Percentiles rank a stretch among this genome's conserved stretches.
phyloP scores from a whole-genome alignment of 2,329 filamentous ascomycete genomes.

The Coleophoma crateriformis region DNA sequence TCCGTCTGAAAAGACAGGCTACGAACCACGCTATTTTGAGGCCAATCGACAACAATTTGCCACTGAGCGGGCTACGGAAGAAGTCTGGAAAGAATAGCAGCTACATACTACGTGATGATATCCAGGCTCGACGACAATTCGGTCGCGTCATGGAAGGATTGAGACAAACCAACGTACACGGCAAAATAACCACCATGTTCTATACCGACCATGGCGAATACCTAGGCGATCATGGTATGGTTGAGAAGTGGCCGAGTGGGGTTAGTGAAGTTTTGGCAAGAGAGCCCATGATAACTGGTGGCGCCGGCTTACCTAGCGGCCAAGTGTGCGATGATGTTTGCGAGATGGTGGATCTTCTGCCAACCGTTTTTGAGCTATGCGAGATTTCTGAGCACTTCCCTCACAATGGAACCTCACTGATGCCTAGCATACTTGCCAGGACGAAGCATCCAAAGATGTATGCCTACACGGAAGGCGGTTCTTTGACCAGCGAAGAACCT shows the following conservation, averaged over 20 bases:
- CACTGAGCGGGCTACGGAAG: slow-evolving; percentile 31
- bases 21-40: slow-evolving; percentile 37
- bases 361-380: slow-evolving; percentile 35
- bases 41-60: slow-evolving; percentile 32
- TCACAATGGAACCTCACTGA: slow-evolving; percentile 33
- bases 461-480: slow-evolving; percentile 38
- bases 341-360: slow-evolving; percentile 40
- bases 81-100: slow-evolving; percentile 38
- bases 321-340: slow-evolving; percentile 28
- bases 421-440: slow-evolving; percentile 22
- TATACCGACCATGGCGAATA: slow-evolving; percentile 42
- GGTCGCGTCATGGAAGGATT: slow-evolving; percentile 31
- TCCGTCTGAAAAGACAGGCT: slow-evolving; percentile 27
- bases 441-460: slow-evolving; percentile 30
- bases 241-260: slow-evolving; percentile 43
- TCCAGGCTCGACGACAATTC: slow-evolving; percentile 39
- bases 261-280: slow-evolving; percentile 35
- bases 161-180: slow-evolving; percentile 29
- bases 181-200: slow-evolving; percentile 36
- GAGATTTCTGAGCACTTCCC: slow-evolving; percentile 32
- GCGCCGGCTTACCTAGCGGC: slow-evolving; percentile 31
- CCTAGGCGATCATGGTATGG: slow-evolving; percentile 39
- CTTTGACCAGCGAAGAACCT: slow-evolving; percentile 37
- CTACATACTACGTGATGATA: slow-evolving; percentile 42
- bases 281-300: slow-evolving; percentile 38